Conservation (phyloP, 768 basidiomycete species). For the Strobilomyces dryophilus region DNA sequence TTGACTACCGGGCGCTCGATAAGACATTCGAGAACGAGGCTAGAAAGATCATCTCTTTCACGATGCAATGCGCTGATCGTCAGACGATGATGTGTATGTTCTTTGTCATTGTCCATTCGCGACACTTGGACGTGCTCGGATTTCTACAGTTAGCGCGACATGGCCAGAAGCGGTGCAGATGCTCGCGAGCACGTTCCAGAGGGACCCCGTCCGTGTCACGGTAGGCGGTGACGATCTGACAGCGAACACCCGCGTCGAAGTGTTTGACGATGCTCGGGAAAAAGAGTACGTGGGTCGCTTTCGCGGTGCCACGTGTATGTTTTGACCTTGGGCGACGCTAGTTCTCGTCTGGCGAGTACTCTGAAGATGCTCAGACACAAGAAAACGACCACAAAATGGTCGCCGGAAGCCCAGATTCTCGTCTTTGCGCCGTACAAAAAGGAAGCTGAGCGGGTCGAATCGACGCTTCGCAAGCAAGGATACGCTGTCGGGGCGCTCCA, state of each 20-base stretch:
- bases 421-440: slow-evolving; percentile 98
- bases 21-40: slow-evolving; percentile 99
- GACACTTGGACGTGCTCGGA: background rate
- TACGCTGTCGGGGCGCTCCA: slow-evolving; percentile 82
- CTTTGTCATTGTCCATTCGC: background rate
- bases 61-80: slow-evolving; percentile 61
- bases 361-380: slow-evolving; percentile 56
- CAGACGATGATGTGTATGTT: slow-evolving; percentile 93
- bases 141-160: slow-evolving; percentile 81
- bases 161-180: slow-evolving; percentile 95
- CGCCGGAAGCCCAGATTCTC: slow-evolving; percentile 64
- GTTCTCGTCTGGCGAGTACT: slow-evolving; percentile 55
- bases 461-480: slow-evolving; percentile 66
- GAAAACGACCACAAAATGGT: slow-evolving; percentile 50
- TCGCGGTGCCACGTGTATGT: background rate
- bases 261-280: slow-evolving; percentile 77
- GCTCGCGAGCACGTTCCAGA: slow-evolving; percentile 84
- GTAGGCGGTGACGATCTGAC: slow-evolving; percentile 94
- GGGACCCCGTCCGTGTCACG: slow-evolving; percentile 81
- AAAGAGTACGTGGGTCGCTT: slow-evolving; percentile 66
- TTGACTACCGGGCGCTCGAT: slow-evolving; percentile 93
- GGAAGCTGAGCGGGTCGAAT: slow-evolving; percentile 88
- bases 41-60: slow-evolving; percentile 76
- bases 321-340: slow-evolving; percentile 23
- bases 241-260: slow-evolving; percentile 91